Conservation (phyloP, 2,329 filamentous ascomycete genomes). For the Cyphellophora attinorum region DNA sequence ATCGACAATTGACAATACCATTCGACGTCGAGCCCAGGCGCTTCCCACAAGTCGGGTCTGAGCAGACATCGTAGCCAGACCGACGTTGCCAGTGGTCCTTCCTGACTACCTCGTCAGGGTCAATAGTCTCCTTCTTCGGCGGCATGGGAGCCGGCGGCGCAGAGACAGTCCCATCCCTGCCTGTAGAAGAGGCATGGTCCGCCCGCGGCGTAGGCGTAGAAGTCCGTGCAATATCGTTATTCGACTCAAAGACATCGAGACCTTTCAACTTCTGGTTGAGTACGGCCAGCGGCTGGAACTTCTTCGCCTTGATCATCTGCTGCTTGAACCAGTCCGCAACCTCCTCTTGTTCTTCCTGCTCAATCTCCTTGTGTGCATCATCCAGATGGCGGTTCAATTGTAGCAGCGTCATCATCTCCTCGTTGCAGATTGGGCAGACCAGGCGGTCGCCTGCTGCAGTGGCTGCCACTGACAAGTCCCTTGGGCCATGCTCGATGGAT, state of each 20-base stretch:
- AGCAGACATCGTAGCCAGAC: constrained; percentile 66
- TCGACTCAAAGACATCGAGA: constrained; percentile 87
- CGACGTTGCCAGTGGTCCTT: constrained; percentile 80
- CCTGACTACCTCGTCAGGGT: constrained; percentile 85
- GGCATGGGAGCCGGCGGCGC: constrained; percentile 24
- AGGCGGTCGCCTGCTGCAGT: constrained; percentile 57
- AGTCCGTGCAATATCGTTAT: constrained; percentile 52
- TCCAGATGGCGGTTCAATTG: constrained; percentile 88
- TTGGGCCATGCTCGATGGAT: constrained; percentile 54
- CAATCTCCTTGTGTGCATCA: constrained; percentile 80
- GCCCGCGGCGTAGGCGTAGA: constrained; percentile 16
- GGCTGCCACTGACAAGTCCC: constrained; percentile 37
- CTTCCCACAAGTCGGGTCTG: constrained; percentile 78
- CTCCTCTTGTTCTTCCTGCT: constrained; percentile 81
- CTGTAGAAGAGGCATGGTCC: constrained; percentile 22
- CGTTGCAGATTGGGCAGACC: constrained; percentile 93
- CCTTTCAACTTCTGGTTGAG: constrained; percentile 91
- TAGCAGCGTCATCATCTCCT: constrained; percentile 95
- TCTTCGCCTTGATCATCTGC: constrained; percentile 86
- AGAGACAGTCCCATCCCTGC: constrained; percentile 16
- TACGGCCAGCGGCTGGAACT: constrained; percentile 81
- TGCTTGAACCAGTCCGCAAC: constrained; percentile 96
- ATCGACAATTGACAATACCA: constrained; percentile 83
- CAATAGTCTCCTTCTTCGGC: constrained; percentile 34
- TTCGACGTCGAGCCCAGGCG: constrained; percentile 62